A percentile compares a stretch with the other conserved stretches of the same genome.
These are phyloP conservation scores for Malus hybrid DNA, from an alignment of 331 rosid genomes.

Conservation along the genomic window DNA sequence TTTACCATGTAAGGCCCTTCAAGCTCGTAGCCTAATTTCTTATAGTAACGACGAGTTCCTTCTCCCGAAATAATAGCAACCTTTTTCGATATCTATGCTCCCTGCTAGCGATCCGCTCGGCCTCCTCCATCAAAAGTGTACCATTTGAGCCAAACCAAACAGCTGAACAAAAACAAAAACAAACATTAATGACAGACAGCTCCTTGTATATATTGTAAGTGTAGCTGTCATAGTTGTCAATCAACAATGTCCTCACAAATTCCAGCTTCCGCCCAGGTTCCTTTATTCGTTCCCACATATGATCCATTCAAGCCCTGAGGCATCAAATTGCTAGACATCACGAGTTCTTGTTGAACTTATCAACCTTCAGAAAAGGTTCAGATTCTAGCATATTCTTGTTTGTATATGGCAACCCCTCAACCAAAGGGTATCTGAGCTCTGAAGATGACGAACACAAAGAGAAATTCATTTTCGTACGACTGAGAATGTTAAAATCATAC, in stretches of 20 bases:
- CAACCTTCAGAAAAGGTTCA: slow-evolving; percentile 30
- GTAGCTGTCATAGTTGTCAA: slow-evolving; percentile 95
- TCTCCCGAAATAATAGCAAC: slow-evolving; percentile 91
- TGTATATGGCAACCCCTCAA: slow-evolving; percentile 28
- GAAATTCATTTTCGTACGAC: slow-evolving; percentile 34
- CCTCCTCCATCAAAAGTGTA: slow-evolving; percentile 94
- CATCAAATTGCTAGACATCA: slow-evolving; percentile 41
- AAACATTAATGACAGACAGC: slow-evolving; percentile 61
- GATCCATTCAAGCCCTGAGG: slow-evolving; percentile 50
- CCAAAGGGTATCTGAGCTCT: slow-evolving; percentile 33
- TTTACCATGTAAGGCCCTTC: slow-evolving; percentile 99
- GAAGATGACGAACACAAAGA: slow-evolving; percentile 34
- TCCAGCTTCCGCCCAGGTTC: slow-evolving; percentile 38
- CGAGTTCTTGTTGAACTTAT: slow-evolving; percentile 24
- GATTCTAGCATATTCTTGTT: slow-evolving; percentile 20
- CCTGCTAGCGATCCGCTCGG: slow-evolving; percentile 65
- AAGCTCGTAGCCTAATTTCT: slow-evolving; percentile 87
- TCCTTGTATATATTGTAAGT: slow-evolving; percentile 96
- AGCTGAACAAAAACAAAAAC: too few relatives aligned
- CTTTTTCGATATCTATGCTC: slow-evolving; percentile 84
- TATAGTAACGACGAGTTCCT: slow-evolving; percentile 92
- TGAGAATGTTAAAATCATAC: not conserved
- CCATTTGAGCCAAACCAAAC: slow-evolving; percentile 27
- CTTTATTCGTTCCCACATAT: slow-evolving; percentile 25
- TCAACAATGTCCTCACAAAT: slow-evolving; percentile 77